These are phyloP conservation scores for Dactylonectria macrodidyma DNA, from an alignment of 2,329 filamentous ascomycete species.

Conservation along the genomic window DNA sequence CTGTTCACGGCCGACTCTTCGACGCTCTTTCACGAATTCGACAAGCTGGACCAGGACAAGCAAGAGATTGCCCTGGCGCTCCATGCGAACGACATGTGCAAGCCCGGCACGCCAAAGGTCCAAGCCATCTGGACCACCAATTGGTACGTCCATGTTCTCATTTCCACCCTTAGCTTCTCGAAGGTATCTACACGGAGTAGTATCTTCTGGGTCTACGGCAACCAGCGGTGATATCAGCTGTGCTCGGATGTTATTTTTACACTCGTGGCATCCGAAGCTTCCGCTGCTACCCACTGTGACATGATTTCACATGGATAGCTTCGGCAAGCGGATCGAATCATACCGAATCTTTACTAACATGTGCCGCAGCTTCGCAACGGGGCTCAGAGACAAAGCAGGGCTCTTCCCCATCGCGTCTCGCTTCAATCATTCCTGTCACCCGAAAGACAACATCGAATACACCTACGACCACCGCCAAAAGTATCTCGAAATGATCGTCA, in stretches of 20 bases:
- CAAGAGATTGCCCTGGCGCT: conserved; percentile 56
- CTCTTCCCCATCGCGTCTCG: conserved; percentile 67
- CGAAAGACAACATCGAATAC: conserved; percentile 61
- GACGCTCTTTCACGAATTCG: conserved; percentile 55
- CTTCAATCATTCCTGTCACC: conserved; percentile 72
- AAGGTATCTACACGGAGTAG: no score
- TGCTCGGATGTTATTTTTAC: not conserved
- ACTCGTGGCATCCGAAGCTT: not conserved
- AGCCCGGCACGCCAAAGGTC: conserved; percentile 48
- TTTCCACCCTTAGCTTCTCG: not conserved
- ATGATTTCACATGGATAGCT: not conserved
- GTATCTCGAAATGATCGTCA: conserved; percentile 60
- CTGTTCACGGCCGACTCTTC: conserved; percentile 53
- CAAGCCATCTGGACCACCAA: conserved; percentile 63
- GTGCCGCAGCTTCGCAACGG: conserved; percentile 47
- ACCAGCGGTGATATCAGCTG: not conserved
- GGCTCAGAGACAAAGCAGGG: conserved; percentile 48
- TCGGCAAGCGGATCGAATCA: not conserved
- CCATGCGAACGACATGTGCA: conserved; percentile 51
- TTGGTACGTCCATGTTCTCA: conserved; percentile 53
- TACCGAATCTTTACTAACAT: not conserved
- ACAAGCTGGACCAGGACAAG: conserved; percentile 49
- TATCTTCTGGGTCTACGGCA: no score
- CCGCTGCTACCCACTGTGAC: not conserved
- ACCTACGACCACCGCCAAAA: conserved; percentile 52